Evolutionary conservation across 768 basidiomycete species (phyloP).

Genomic region (Austroboletus festivus): DNA sequence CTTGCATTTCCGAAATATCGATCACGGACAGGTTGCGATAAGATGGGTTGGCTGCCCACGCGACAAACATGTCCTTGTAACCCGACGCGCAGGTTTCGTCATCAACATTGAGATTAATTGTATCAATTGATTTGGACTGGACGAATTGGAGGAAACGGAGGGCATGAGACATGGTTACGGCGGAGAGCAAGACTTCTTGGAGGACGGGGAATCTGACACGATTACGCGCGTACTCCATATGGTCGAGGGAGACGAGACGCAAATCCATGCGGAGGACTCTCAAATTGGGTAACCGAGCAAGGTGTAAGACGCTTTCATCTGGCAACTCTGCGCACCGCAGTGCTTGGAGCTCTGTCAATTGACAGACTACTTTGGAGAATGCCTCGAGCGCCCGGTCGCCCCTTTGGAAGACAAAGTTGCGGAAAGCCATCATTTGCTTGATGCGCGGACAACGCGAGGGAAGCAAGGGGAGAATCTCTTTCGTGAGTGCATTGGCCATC

Average conservation of each 20-base stretch:
- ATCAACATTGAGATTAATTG: constrained; percentile 32
- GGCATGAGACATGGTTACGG: constrained; percentile 21
- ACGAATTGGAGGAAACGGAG: constrained; percentile 27
- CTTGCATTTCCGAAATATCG: constrained; percentile 30
- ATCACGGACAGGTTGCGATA: constrained; percentile 25
- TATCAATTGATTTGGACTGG: constrained; percentile 26
- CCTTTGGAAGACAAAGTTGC: constrained; percentile 26
- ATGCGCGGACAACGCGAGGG: constrained; percentile 24
- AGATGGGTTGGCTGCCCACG: constrained; percentile 21
- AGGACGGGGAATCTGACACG: constrained; percentile 18
- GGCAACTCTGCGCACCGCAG: constrained; percentile 28
- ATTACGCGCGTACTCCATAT: constrained; percentile 15
- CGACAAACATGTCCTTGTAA: constrained; percentile 21
- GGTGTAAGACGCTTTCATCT: constrained; percentile 21
- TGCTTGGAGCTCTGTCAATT: constrained; percentile 20
- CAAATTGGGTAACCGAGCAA: constrained; percentile 20
- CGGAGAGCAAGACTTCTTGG: constrained; percentile 21
- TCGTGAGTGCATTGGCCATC: constrained; percentile 25
- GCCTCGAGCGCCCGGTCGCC: constrained; percentile 23
- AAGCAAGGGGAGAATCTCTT: constrained; percentile 15
- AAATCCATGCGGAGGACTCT: constrained; percentile 26
- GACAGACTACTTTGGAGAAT: constrained; percentile 23
- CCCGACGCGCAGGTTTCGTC: constrained; percentile 28
- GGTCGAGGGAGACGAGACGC: constrained; percentile 22
- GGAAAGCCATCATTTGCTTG: constrained; percentile 29